These are phyloP conservation scores for Cystobasidium ongulense DNA, from an alignment of 768 basidiomycete species.

Conservation along the genomic window DNA sequence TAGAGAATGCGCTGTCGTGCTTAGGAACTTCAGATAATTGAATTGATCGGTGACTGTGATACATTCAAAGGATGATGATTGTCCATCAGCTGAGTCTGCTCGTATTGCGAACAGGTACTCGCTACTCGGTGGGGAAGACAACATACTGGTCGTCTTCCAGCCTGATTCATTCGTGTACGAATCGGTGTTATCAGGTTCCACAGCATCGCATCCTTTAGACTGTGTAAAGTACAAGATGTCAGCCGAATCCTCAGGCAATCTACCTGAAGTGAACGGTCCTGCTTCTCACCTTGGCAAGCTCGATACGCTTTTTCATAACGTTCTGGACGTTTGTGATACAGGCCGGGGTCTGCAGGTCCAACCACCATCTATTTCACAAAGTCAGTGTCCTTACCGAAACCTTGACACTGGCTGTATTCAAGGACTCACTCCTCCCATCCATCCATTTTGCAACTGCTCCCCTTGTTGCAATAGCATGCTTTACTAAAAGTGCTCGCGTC, in stretches of 20 bases:
- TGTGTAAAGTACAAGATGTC: not conserved
- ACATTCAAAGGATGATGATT: not conserved
- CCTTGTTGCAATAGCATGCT: conserved; percentile 22
- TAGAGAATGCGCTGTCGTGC: not conserved
- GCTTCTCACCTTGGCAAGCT: conserved; percentile 20
- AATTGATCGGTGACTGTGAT: conserved; percentile 8
- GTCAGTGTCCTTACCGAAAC: too few species aligned
- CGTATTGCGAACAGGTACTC: not conserved
- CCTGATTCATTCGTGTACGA: conserved; percentile 18
- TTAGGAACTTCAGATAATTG: conserved; percentile 17
- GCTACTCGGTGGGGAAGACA: not conserved
- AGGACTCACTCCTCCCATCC: conserved; percentile 24
- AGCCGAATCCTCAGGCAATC: not conserved
- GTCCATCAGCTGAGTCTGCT: not conserved
- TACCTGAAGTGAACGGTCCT: not conserved
- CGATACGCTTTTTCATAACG: conserved; percentile 19
- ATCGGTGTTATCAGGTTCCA: conserved; percentile 24
- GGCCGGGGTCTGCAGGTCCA: conserved; percentile 7
- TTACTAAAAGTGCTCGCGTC: not conserved
- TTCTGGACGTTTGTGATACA: conserved; percentile 12
- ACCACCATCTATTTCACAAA: conserved; percentile 1
- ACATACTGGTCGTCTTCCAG: conserved; percentile 23
- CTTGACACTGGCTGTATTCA: too few species aligned
- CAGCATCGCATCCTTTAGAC: conserved; percentile 27
- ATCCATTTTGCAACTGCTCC: conserved; percentile 18